Evolutionary conservation across 2,329 filamentous ascomycete species (phyloP).

Genomic region (Paraphaeosphaeria minitans): DNA sequence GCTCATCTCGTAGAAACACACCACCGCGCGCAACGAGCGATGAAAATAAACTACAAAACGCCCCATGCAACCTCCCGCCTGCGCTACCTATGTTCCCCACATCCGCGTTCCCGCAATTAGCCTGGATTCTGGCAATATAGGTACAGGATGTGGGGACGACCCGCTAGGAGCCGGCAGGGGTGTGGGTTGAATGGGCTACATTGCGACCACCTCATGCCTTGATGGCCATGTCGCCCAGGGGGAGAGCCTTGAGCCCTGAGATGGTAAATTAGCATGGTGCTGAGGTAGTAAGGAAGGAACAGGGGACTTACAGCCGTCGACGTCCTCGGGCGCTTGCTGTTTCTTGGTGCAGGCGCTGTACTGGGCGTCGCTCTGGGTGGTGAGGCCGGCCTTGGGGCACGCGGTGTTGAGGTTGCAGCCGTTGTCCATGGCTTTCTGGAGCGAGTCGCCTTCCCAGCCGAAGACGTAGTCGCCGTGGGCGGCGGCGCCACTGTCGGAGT

Average conservation of each 20-base stretch:
- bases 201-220: slow-evolving; percentile 1
- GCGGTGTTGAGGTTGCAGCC: slow-evolving; percentile 45
- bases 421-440: slow-evolving; percentile 50
- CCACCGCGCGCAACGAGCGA: not conserved
- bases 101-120: slow-evolving; percentile 5
- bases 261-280: slow-evolving; percentile 16
- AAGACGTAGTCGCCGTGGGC: slow-evolving; percentile 50
- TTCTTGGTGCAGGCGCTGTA: slow-evolving; percentile 42
- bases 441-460: slow-evolving; percentile 53
- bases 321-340: slow-evolving; percentile 39
- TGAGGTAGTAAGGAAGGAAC: not conserved
- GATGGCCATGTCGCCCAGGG: slow-evolving; percentile 10
- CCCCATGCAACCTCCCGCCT: slow-evolving; percentile 7
- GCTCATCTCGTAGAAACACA: not conserved
- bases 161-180: slow-evolving; percentile 4
- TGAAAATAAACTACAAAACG: slow-evolving; percentile 11
- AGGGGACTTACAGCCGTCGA: slow-evolving; percentile 38
- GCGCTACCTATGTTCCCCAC: slow-evolving; percentile 2
- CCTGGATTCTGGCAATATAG: slow-evolving; percentile 8
- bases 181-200: not conserved
- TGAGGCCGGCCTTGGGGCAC: slow-evolving; percentile 40
- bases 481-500: slow-evolving; percentile 29
- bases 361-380: slow-evolving; percentile 29
- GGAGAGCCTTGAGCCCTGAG: slow-evolving; percentile 33
- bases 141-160: slow-evolving; percentile 4